Conservation (phyloP, 2,329 filamentous ascomycete genomes). For the Beauveria scarabaeidicola region DNA sequence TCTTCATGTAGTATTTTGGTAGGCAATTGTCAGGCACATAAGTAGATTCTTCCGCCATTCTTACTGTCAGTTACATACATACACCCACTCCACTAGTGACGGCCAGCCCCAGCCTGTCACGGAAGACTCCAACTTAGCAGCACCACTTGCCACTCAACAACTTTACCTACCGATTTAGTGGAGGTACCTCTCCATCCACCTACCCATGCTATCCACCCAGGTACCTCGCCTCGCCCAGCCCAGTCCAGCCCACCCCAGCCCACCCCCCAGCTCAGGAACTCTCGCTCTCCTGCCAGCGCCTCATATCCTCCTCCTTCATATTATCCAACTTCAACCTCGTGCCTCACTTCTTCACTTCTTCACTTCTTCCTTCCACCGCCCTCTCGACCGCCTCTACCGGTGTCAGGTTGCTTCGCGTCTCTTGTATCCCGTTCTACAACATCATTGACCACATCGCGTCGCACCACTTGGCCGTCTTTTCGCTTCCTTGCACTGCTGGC, state of each 20-base stretch:
- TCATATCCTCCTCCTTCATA: background rate
- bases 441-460: background rate
- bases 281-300: background rate
- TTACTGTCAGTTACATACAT: too few relatives aligned
- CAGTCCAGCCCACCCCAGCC: background rate
- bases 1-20: too few relatives aligned
- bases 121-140: background rate
- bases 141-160: background rate
- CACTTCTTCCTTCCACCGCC: background rate
- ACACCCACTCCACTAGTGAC: background rate
- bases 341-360: background rate
- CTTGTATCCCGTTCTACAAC: background rate
- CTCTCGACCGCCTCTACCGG: background rate
- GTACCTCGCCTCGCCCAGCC: background rate
- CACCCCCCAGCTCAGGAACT: background rate
- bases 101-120: background rate
- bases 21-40: too few relatives aligned
- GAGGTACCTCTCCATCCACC: too few relatives aligned
- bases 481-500: slow-evolving; percentile 10
- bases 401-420: background rate
- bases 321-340: slow-evolving; percentile 3
- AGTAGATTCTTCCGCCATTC: too few relatives aligned
- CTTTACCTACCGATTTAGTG: too few relatives aligned
- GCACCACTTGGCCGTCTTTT: slow-evolving; percentile 5
- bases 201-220: too few relatives aligned